Percentiles rank a stretch among this genome's conserved stretches.
phyloP scores from a whole-genome alignment of 495 filamentous ascomycete species.

The Penicillium chermesinum region DNA sequence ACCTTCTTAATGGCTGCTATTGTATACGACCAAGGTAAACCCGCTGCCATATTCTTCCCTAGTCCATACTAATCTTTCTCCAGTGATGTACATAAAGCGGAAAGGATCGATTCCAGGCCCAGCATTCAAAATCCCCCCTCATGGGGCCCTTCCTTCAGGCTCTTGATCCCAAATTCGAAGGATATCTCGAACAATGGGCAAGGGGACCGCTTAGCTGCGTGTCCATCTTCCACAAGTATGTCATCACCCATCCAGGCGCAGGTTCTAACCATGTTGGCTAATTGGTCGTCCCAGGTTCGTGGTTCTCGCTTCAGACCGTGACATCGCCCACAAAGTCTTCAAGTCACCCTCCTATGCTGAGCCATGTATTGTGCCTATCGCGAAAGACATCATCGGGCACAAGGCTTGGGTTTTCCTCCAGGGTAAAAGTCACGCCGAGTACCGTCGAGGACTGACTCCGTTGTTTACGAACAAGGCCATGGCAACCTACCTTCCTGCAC shows the following conservation, averaged over 20 bases:
- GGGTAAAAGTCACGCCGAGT: conserved; percentile 84
- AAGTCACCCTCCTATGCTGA: conserved; percentile 84
- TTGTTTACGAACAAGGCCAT: conserved; percentile 87
- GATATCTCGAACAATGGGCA: conserved; percentile 79
- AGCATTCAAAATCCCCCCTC: conserved; percentile 73
- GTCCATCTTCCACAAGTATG: conserved; percentile 93
- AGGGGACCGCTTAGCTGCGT: conserved; percentile 87
- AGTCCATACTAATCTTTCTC: background rate
- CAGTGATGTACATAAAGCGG: conserved; percentile 72
- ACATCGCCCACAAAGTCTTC: conserved; percentile 89
- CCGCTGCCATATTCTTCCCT: background rate
- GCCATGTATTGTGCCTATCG: conserved; percentile 87
- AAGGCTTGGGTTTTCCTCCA: conserved; percentile 93
- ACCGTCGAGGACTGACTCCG: conserved; percentile 82
- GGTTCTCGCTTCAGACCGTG: conserved; percentile 85
- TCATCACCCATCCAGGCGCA: background rate
- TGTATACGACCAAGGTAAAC: conserved; percentile 32
- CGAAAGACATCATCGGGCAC: conserved; percentile 79
- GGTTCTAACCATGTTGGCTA: background rate
- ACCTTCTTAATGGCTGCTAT: conserved; percentile 21
- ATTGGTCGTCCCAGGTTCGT: conserved; percentile 61
- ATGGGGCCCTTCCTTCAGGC: conserved; percentile 89
- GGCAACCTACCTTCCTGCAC: conserved; percentile 76
- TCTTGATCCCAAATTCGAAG: conserved; percentile 75
- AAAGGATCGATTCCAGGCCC: conserved; percentile 83